These are phyloP conservation scores for Cymbopogon citratus DNA, from an alignment of 176 grass and related monocot species.

Conservation along the genomic window DNA sequence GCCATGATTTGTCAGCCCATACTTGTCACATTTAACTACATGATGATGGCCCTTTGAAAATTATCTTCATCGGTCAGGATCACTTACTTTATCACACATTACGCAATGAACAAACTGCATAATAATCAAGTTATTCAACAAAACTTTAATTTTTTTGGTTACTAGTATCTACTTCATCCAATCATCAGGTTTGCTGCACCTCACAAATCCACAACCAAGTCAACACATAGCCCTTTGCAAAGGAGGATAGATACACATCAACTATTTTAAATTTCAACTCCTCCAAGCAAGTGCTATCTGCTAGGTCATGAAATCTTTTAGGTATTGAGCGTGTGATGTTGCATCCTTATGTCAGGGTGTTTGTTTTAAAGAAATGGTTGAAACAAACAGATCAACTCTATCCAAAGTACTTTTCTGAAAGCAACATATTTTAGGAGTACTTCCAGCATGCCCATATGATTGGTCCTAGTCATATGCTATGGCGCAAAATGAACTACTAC, in stretches of 20 bases:
- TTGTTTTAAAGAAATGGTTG: not conserved
- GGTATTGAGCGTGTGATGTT: conserved; percentile 5
- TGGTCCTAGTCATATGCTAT: conserved; percentile 17
- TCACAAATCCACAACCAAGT: not conserved
- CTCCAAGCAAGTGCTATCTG: conserved; percentile 3
- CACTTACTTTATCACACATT: conserved; percentile 9
- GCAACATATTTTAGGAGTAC: conserved; percentile 14
- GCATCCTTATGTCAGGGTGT: not conserved
- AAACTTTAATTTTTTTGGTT: not conserved
- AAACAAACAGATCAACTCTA: not conserved
- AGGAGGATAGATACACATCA: conserved; percentile 19
- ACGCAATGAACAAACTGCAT: not conserved
- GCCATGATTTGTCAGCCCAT: not conserved
- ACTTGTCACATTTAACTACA: conserved; percentile 1
- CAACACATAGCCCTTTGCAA: conserved; percentile 16
- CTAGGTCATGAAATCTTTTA: conserved; percentile 16
- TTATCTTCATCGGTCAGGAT: conserved; percentile 25
- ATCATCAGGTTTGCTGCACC: not conserved
- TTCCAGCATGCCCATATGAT: conserved; percentile 23
- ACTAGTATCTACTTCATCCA: conserved; percentile 1
- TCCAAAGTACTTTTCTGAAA: conserved; percentile 14
- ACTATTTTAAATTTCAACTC: conserved; percentile 9
- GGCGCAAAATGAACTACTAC: not conserved
- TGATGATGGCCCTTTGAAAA: not conserved
- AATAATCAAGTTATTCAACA: conserved; percentile 11